phyloP scores from a whole-genome alignment of 2,329 filamentous ascomycete species.

The Aspergillus phoenicis region DNA sequence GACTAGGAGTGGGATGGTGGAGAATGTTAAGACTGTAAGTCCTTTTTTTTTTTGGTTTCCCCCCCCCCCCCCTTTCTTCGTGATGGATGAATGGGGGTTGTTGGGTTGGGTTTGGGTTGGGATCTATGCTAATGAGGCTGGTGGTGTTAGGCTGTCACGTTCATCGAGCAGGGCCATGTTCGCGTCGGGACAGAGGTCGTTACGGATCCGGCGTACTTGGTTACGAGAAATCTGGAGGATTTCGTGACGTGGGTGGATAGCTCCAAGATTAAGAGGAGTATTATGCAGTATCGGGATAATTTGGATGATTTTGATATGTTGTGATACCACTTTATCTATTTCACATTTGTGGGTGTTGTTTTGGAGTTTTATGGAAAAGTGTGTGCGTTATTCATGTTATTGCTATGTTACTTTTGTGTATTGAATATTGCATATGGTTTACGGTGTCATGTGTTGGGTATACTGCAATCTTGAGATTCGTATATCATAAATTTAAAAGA shows the following conservation, averaged over 20 bases:
- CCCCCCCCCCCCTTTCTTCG: too few relatives aligned
- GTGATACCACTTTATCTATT: conserved; percentile 44
- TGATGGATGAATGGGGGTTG: too few relatives aligned
- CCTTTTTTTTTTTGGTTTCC: conserved; percentile 9
- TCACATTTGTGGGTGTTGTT: neutral
- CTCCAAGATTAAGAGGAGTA: conserved; percentile 95
- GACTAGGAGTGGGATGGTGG: conserved; percentile 87
- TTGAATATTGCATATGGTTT: too few relatives aligned
- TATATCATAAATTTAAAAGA: too few relatives aligned
- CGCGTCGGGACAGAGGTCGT: conserved; percentile 87
- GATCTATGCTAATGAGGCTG: conserved; percentile 12
- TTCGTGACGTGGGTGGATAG: conserved; percentile 96
- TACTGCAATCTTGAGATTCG: too few relatives aligned
- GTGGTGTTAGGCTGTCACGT: conserved; percentile 56
- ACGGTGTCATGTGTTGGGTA: too few relatives aligned
- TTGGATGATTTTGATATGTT: conserved; percentile 93
- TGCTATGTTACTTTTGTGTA: too few relatives aligned
- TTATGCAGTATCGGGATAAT: conserved; percentile 92
- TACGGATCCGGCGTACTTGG: conserved; percentile 85
- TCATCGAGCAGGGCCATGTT: conserved; percentile 94
- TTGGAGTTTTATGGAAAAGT: neutral
- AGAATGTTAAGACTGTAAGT: conserved; percentile 76
- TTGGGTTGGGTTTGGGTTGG: neutral
- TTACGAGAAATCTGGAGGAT: conserved; percentile 89
- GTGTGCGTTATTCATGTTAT: too few relatives aligned